Evolutionary conservation across 441 rosid species (phyloP).

Genomic region (Populus tomentosa): DNA sequence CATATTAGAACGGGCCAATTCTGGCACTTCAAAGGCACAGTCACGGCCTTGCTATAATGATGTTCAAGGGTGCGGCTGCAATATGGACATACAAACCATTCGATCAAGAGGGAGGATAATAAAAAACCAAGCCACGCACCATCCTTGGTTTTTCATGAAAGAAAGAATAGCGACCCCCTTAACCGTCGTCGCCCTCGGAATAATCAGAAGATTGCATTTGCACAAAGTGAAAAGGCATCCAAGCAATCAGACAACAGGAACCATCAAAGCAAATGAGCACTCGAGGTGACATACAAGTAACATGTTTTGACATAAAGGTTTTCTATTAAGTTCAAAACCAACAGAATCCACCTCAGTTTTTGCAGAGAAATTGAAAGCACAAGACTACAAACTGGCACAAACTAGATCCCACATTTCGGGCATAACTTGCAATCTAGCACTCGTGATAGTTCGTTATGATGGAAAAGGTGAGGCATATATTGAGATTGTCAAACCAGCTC

Average conservation of each 20-base stretch:
- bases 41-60: background rate
- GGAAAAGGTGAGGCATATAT: background rate
- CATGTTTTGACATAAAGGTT: background rate
- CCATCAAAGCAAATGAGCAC: background rate
- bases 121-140: background rate
- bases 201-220: background rate
- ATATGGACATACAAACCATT: background rate
- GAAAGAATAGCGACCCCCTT: background rate
- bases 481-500: background rate
- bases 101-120: background rate
- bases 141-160: background rate
- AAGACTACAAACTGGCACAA: slow-evolving; percentile 11
- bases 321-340: background rate
- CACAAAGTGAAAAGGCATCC: background rate
- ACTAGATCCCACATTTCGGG: slow-evolving; percentile 10
- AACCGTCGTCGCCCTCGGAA: background rate
- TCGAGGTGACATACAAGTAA: background rate
- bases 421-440: background rate
- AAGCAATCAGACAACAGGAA: background rate
- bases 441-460: background rate
- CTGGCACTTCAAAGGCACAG: background rate
- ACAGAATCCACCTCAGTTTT: background rate
- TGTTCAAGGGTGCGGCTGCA: background rate
- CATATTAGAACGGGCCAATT: background rate
- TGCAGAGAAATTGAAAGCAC: background rate